Evolutionary conservation across 768 basidiomycete genomes (phyloP), one percentile per base, ranked within the genome.

Genomic region (Tulasnella sp.): DNA sequence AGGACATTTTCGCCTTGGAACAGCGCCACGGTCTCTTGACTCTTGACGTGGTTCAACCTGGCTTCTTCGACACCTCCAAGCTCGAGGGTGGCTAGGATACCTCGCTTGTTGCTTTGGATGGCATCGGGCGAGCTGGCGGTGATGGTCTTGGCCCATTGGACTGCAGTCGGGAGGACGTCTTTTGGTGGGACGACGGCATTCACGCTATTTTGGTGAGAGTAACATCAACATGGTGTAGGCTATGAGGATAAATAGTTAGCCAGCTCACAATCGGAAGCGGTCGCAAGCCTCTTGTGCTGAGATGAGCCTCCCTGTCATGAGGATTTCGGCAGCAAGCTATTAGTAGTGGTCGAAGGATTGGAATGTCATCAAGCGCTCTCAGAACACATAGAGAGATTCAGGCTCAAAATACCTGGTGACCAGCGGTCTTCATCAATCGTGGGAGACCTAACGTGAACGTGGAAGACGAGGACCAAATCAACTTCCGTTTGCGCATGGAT

Each of bases 31-130:
- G 78, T 80, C 62, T 77, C 74, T 25, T 68, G 65, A 19, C 78
- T 76, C 65, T 73, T 68, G 7, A 73, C 66, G 54, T 81, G 80
- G 0, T 71, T 71, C 7, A 70, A 48, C 2, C 82, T 74, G 0
- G 78, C 74, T 12, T 80, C 75, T 22, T 80, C 76, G 44, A 80
- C 70, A 42, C 76, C 75, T n/a, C 75, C 73, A 43, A 74, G 71
- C 61, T 82, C 77, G 1, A 78, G 67, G 7, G 69, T 72, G 2
- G 84, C 68, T 15, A 85, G 54, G 8, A 92, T 71, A 0, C 77
- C 84, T n/a, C 76, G 73, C 68, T 91, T 92, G 2, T 87, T 84
- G 48, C 79, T 76, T 63, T 85, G 84, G 1, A 91, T 82, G 0
- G 88, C 76, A 68, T 91, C 90, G 0, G 89, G 90, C 1, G 86